phyloP scores from a whole-genome alignment of 306 rosid species.

The Fragaria ananassa region DNA sequence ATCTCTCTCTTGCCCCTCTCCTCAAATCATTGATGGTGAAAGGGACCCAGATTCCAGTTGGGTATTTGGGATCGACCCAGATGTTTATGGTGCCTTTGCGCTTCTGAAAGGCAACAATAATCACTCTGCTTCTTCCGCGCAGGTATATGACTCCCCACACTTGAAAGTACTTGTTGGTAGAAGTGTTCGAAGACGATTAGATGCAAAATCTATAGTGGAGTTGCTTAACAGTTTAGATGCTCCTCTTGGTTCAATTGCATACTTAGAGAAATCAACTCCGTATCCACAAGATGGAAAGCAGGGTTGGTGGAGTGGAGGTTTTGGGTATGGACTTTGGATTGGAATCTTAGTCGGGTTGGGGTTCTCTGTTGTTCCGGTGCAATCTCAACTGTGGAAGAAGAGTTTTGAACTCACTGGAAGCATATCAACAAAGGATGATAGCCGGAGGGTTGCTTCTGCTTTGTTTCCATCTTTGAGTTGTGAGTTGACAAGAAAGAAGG shows the following conservation, averaged over 20 bases:
- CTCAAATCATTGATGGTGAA: conserved; percentile 20
- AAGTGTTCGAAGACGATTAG: conserved; percentile 66
- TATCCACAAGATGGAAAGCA: conserved; percentile 92
- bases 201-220: conserved; percentile 75
- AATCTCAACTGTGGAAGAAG: conserved; percentile 74
- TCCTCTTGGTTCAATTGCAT: conserved; percentile 73
- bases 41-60: conserved; percentile 37
- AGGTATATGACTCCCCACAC: conserved; percentile 81
- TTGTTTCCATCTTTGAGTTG: conserved; percentile 73
- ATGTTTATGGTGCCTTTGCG: conserved; percentile 74
- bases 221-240: conserved; percentile 69
- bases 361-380: conserved; percentile 80
- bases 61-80: conserved; percentile 86
- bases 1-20: conserved; percentile 64
- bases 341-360: conserved; percentile 84
- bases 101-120: conserved; percentile 39
- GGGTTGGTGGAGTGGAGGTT: conserved; percentile 99
- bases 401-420: conserved; percentile 60
- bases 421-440: conserved; percentile 68
- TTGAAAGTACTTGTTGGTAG: conserved; percentile 62
- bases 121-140: conserved; percentile 42
- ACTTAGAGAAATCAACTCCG: conserved; percentile 76
- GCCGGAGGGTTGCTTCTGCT: conserved; percentile 73
- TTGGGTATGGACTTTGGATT: conserved; percentile 92
- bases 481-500: conserved; percentile 68